Evolutionary conservation across 106 monocot species (phyloP), one percentile per base, ranked within the genome.

Genomic region (Acorus gramineus): DNA sequence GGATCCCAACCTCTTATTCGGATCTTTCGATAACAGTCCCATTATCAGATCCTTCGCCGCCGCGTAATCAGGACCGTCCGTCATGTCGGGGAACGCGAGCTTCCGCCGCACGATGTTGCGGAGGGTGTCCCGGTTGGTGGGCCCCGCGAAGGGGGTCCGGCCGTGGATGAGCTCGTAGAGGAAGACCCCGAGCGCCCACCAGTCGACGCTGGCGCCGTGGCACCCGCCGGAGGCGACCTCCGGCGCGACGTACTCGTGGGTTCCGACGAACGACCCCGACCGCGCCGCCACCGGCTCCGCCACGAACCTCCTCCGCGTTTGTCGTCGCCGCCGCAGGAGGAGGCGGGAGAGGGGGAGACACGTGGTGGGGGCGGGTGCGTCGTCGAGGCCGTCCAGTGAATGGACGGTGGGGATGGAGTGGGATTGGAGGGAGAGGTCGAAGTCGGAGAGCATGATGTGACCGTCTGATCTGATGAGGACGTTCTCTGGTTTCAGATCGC

Each of bases 371-470:
- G 9, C 2, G 28, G 10, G 50, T 42, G 11, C 50, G 59, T 4
- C 53, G 61, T 57, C 48, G 11, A 59, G 58, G 43, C 14, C 14
- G 58, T 59, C 58, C 58, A 5, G 58, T 12, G 58, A 57, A 46
- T 64, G 8, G 46, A 89, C 11, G n/a, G 65, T 57, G 5, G 86
- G 83, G 47, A 60, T 63, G 56, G 85, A 61, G 3, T 69, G 74
- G 59, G 84, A 81, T 55, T 80, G 71, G 55, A 95, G 84, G 64
- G 90, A 86, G 59, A 90, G 94, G 67, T 95, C 94, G 80, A 95
- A 95, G 74, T 95, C 94, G 58, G 94, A 84, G 56, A 95, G 90
- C 94, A 95, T 90, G 70, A 95, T 84, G 80, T 95, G 90, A 8
- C 94, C 94, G 80, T 95, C 90, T 55, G 77, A 71, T 52, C 89